Conservation (phyloP, 2,329 filamentous ascomycete species). For the Fusarium napiforme region DNA sequence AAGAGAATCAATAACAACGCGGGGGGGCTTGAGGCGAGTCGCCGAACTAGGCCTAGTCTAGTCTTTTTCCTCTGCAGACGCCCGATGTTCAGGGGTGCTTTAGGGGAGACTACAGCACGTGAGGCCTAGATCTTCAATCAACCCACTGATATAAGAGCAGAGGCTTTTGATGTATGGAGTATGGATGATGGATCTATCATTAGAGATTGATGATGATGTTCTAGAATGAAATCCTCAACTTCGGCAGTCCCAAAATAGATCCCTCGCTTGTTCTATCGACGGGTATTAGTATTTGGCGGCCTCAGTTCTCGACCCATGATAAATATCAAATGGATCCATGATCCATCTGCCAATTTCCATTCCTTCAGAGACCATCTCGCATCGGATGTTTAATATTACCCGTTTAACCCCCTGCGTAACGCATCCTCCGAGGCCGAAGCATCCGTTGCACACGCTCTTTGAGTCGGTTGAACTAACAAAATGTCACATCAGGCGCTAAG, state of each 20-base stretch:
- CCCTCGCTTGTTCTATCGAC: background rate
- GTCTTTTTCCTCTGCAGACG: background rate
- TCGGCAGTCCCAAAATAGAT: background rate
- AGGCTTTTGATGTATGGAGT: background rate
- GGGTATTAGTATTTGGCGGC: background rate
- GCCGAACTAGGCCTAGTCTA: conserved; percentile 29
- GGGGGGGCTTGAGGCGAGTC: conserved; percentile 14
- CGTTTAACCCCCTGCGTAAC: background rate
- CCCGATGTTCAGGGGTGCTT: conserved; percentile 11
- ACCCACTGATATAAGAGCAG: background rate
- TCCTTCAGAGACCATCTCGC: background rate
- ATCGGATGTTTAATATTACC: conserved; percentile 10
- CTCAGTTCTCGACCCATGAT: conserved; percentile 13
- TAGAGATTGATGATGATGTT: background rate
- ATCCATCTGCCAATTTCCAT: conserved; percentile 17
- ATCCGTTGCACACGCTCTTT: conserved; percentile 7
- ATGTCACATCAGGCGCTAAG: background rate
- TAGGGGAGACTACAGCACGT: conserved; percentile 13
- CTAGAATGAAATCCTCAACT: background rate
- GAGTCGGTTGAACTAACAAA: conserved; percentile 4
- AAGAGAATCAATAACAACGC: conserved; percentile 20
- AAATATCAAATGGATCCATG: conserved; percentile 11
- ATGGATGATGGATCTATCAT: background rate
- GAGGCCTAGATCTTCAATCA: conserved; percentile 9
- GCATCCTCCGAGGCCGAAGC: background rate